Percentiles rank a stretch among this genome's conserved stretches.
These are phyloP conservation scores for Metarhizium guizhouense DNA, from an alignment of 2,329 filamentous ascomycete species.

Conservation along the genomic window DNA sequence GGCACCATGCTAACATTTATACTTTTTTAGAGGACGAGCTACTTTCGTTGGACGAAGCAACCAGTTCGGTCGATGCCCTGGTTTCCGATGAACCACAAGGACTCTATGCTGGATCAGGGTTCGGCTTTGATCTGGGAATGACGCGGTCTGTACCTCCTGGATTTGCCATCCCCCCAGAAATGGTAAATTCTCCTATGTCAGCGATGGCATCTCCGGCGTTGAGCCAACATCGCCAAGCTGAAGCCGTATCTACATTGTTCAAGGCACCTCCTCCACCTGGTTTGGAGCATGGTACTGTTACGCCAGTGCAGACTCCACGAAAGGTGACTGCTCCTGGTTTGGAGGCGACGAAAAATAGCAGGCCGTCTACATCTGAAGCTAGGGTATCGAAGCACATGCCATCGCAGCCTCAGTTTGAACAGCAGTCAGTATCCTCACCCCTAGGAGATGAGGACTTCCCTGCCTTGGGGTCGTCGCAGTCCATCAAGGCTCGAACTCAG, in stretches of 20 bases:
- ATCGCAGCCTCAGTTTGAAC: slow-evolving; percentile 23
- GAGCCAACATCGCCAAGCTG: slow-evolving; percentile 11
- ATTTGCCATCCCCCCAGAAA: slow-evolving; percentile 13
- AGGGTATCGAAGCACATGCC: slow-evolving; percentile 38
- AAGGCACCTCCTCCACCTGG: slow-evolving; percentile 16
- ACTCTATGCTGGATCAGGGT: slow-evolving; percentile 6
- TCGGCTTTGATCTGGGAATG: slow-evolving; percentile 4
- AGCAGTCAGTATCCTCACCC: slow-evolving; percentile 12
- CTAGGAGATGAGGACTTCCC: slow-evolving; percentile 57
- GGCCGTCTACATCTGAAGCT: slow-evolving; percentile 34
- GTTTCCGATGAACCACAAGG: slow-evolving; percentile 48
- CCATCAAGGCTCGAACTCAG: slow-evolving; percentile 21
- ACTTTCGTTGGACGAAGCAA: slow-evolving; percentile 51
- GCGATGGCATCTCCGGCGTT: slow-evolving; percentile 13
- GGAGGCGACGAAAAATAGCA: slow-evolving; percentile 34
- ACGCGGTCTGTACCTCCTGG: slow-evolving; percentile 22
- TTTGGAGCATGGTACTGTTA: slow-evolving; percentile 16
- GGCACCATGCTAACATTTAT: slow-evolving; percentile 28
- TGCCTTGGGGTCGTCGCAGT: slow-evolving; percentile 40
- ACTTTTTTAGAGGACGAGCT: slow-evolving; percentile 50
- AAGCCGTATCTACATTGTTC: slow-evolving; percentile 17
- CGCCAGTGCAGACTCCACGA: slow-evolving; percentile 24
- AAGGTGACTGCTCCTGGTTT: slow-evolving; percentile 17
- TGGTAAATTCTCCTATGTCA: slow-evolving; percentile 4
- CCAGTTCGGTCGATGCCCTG: slow-evolving; percentile 56